A percentile compares a stretch with the other conserved stretches of the same genome.
Evolutionary conservation across 192 early-diverging fungal species (phyloP).

Genomic region (Backusella tuberculispora): DNA sequence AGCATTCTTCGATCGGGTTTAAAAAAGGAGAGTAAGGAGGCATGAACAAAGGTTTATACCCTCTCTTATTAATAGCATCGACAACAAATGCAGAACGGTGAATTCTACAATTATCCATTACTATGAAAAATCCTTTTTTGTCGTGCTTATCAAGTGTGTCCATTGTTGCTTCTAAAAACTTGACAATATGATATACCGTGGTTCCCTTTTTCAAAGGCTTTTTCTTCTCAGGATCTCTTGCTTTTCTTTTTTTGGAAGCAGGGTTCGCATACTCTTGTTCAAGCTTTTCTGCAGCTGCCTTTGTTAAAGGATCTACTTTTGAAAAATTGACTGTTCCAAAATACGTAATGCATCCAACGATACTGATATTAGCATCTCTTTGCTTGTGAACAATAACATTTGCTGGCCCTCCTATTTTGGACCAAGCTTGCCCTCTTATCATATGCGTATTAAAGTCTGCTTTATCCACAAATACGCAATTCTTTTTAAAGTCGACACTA

Average conservation of each 20-base stretch:
- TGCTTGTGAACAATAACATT: not conserved
- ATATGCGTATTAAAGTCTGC: constrained; percentile 11
- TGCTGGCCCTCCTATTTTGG: not conserved
- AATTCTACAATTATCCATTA: no score
- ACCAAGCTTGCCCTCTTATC: constrained; percentile 2
- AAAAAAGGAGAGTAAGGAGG: no score
- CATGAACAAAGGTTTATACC: no score
- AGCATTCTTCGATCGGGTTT: no score
- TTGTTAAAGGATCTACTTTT: not conserved
- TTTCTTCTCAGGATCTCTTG: not conserved
- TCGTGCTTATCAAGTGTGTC: no score
- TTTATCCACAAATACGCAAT: constrained; percentile 7
- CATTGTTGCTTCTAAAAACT: no score
- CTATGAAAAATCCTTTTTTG: no score
- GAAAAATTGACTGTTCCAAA: constrained; percentile 11
- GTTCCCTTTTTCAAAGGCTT: constrained; percentile 1
- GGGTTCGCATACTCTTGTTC: not conserved
- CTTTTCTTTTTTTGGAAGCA: not conserved
- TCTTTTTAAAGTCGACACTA: not conserved
- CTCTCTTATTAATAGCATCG: no score
- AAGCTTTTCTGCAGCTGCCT: not conserved
- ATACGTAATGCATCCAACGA: constrained; percentile 3
- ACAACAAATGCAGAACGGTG: no score
- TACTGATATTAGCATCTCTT: constrained; percentile 15
- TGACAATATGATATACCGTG: no score